A percentile compares a stretch with the other conserved stretches of the same genome.
Conservation (phyloP, 805 yeast genomes). For the Spathaspora girioi region DNA sequence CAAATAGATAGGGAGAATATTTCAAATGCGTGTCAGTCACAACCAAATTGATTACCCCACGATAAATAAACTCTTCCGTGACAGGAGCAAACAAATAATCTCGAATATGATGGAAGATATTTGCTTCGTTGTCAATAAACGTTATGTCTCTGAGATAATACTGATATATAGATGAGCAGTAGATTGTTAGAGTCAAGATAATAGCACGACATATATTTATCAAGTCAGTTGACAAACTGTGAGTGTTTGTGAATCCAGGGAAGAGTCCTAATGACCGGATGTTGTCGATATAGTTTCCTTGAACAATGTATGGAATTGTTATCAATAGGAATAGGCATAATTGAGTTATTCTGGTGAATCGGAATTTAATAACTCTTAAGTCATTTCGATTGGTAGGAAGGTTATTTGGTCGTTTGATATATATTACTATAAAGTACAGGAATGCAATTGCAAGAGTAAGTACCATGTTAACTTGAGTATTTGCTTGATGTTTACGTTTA, state of each 20-base stretch:
- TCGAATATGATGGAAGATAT: slow-evolving; percentile 27
- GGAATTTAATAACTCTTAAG: slow-evolving; percentile 35
- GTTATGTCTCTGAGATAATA: slow-evolving; percentile 11
- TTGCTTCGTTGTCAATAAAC: background rate
- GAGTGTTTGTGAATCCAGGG: slow-evolving; percentile 24
- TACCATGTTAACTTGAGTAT: background rate
- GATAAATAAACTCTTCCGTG: slow-evolving; percentile 72
- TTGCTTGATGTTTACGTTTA: background rate
- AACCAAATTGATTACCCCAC: slow-evolving; percentile 41
- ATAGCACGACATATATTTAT: slow-evolving; percentile 10
- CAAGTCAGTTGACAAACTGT: slow-evolving; percentile 9
- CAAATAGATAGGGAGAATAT: slow-evolving; percentile 63
- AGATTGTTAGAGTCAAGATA: slow-evolving; percentile 30
- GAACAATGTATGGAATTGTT: slow-evolving; percentile 23
- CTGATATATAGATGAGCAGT: slow-evolving; percentile 47
- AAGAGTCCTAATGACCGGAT: slow-evolving; percentile 27
- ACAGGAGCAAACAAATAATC: slow-evolving; percentile 69
- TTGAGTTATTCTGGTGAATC: slow-evolving; percentile 34
- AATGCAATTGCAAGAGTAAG: slow-evolving; percentile 35
- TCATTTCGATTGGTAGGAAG: slow-evolving; percentile 38
- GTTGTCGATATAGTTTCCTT: slow-evolving; percentile 5
- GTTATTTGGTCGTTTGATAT: slow-evolving; percentile 21
- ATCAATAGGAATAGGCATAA: slow-evolving; percentile 27
- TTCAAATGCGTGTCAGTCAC: background rate
- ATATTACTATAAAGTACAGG: slow-evolving; percentile 45